A percentile compares a stretch with the other conserved stretches of the same genome.
phyloP scores from a whole-genome alignment of 108 stramenopile species.

The Bacterosira constricta region DNA sequence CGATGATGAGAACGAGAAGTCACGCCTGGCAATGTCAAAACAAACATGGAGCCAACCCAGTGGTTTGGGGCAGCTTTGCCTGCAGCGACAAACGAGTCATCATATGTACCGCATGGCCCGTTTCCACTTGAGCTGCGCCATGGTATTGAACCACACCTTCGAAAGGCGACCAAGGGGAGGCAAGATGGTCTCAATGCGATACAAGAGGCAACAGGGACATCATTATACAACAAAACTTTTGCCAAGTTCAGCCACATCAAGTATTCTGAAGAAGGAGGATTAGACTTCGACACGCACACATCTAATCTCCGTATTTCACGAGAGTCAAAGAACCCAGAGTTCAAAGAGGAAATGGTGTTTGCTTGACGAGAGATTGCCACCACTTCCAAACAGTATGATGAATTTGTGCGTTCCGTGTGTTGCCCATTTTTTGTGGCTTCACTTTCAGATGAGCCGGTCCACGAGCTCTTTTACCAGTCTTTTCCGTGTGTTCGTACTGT shows the following conservation, averaged over 20 bases:
- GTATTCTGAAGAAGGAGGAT: slow-evolving; percentile 31
- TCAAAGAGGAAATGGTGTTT: slow-evolving; percentile 48
- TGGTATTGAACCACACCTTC: slow-evolving; percentile 62
- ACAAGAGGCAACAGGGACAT: slow-evolving; percentile 38
- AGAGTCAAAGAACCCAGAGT: background rate
- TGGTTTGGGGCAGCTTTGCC: slow-evolving; percentile 68
- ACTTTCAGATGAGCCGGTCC: background rate
- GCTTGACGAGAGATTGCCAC: slow-evolving; percentile 16
- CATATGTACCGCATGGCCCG: slow-evolving; percentile 52
- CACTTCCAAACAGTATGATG: slow-evolving; percentile 57
- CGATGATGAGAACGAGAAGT: background rate
- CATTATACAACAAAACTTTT: slow-evolving; percentile 5
- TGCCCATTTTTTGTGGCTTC: slow-evolving; percentile 37
- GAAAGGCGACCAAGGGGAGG: slow-evolving; percentile 49
- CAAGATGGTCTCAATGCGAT: slow-evolving; percentile 48
- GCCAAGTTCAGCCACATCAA: background rate
- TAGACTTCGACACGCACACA: slow-evolving; percentile 28
- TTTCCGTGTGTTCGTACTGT: slow-evolving; percentile 77
- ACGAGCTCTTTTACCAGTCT: slow-evolving; percentile 65
- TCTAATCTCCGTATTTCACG: slow-evolving; percentile 46
- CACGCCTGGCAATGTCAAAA: slow-evolving; percentile 1
- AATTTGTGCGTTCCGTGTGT: slow-evolving; percentile 58
- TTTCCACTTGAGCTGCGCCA: slow-evolving; percentile 51
- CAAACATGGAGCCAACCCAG: slow-evolving; percentile 31
- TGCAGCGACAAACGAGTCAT: slow-evolving; percentile 47